Conservation (phyloP, 768 basidiomycete genomes). For the Suillus cothurnatus region DNA sequence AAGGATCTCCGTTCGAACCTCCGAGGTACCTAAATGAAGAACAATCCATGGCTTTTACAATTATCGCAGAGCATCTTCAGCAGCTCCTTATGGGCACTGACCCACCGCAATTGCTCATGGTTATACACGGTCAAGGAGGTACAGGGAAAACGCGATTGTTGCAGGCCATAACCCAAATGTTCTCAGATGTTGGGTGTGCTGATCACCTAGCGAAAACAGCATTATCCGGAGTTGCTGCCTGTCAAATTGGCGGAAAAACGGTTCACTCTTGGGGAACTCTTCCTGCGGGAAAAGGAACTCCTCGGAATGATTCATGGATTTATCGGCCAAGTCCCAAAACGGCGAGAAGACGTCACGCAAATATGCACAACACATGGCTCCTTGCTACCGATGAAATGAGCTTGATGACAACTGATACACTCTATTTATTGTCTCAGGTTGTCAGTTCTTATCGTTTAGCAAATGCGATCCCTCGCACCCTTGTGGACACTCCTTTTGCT, state of each 20-base stretch:
- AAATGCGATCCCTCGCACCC: too few species aligned
- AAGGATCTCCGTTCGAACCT: too few species aligned
- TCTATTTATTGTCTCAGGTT: too few species aligned
- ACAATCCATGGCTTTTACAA: conserved; percentile 33
- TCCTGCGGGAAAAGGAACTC: conserved; percentile 1
- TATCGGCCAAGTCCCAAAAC: too few species aligned
- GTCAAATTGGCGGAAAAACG: conserved; percentile 39
- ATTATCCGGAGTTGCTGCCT: conserved; percentile 42
- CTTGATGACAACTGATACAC: too few species aligned
- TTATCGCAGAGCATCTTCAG: conserved; percentile 34
- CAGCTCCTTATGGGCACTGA: rapidly evolving
- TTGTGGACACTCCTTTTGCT: too few species aligned
- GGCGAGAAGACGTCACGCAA: too few species aligned
- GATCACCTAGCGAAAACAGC: conserved; percentile 36
- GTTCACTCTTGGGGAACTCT: conserved; percentile 35
- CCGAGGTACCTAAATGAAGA: too few species aligned
- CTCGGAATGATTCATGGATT: too few species aligned
- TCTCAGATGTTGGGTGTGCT: conserved; percentile 15
- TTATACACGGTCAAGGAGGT: conserved; percentile 40
- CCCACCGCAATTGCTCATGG: conserved; percentile 36
- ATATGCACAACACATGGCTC: too few species aligned
- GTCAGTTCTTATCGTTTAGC: too few species aligned
- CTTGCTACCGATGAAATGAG: too few species aligned
- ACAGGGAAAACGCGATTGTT: conserved; percentile 26
- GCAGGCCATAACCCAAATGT: conserved; percentile 36